Evolutionary conservation across 1,284 basidiomycete species (phyloP), one percentile per base, ranked within the genome.

Genomic region (Rugosomyces carneus): DNA sequence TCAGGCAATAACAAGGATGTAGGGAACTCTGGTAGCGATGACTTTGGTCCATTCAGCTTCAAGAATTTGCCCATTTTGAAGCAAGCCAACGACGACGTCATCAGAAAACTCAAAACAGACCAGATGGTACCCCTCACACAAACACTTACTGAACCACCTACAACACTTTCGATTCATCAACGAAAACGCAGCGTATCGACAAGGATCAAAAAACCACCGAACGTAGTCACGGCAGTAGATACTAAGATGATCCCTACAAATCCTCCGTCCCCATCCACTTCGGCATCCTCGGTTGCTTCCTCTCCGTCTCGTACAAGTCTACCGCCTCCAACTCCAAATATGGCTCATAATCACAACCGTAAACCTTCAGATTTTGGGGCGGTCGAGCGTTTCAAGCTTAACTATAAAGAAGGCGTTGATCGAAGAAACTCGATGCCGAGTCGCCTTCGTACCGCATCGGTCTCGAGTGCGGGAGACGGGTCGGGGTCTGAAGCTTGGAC

Each of bases 11-110:
- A 60, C 36, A 74, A 73, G 42, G 78, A 82, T 15, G 65, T 65
- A 5, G 67, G 66, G 18, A 75, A 73, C 19, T 75, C 80, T 24
- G 73, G 76, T 11, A 74, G 78, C 57, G 92, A 95, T 56, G 95
- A 98, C 58, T 99, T 99, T 67, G 96, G 96, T 23, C 85, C 93
- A 0, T 99, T 99, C 71, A 93, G 85, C 64, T 99, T 94, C 80
- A 98, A 98, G 75, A 99, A 99, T 60, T 65, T 98, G 39, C 93
- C 93, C 0, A 83, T 98, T 8, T 72, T 99, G 62, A 99, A 99
- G 70, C 93, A 98, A 66, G 93, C 93, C 18, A 99, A 99, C 63
- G 96, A 99, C 66, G 94, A 99, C 62, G 86, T 99, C 54, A 96
- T 99, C 58, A 83, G 92, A 48, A 95, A 96, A 68, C 77, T 99